Evolutionary conservation across 768 basidiomycete genomes (phyloP).

Genomic region (Postia placenta): DNA sequence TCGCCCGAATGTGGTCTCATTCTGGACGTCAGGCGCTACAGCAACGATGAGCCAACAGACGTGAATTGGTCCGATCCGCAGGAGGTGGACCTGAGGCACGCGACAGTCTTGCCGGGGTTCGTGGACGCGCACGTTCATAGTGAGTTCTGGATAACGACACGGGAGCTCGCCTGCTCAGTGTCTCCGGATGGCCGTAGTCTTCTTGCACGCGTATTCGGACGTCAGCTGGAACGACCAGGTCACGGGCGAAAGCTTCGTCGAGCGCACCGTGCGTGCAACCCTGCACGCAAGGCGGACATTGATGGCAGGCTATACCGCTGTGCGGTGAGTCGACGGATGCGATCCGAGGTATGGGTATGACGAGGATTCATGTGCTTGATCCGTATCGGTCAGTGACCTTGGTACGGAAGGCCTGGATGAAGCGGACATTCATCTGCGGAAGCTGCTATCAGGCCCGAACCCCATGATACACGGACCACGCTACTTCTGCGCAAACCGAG

Average conservation of each 20-base stretch:
- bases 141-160: constrained; percentile 20
- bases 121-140: constrained; percentile 54
- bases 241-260: constrained; percentile 48
- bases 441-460: constrained; percentile 40
- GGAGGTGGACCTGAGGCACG: constrained; percentile 37
- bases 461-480: constrained; percentile 52
- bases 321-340: constrained; percentile 37
- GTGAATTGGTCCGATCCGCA: constrained; percentile 19
- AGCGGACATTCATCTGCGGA: constrained; percentile 51
- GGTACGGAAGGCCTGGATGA: constrained; percentile 66
- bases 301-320: constrained; percentile 57
- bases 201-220: constrained; percentile 55
- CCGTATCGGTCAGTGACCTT: constrained; percentile 58
- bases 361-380: too few relatives aligned
- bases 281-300: constrained; percentile 52
- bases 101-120: constrained; percentile 51
- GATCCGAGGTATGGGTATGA: too few relatives aligned
- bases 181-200: constrained; percentile 31
- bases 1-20: constrained; percentile 42
- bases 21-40: constrained; percentile 29
- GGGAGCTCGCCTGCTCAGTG: too few relatives aligned
- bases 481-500: constrained; percentile 54
- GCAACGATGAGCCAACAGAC: constrained; percentile 3
- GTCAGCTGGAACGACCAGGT: constrained; percentile 58
- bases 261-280: constrained; percentile 55